phyloP scores from a whole-genome alignment of 2,329 filamentous ascomycete genomes.

The Arthrobotrys sphaeroides region DNA sequence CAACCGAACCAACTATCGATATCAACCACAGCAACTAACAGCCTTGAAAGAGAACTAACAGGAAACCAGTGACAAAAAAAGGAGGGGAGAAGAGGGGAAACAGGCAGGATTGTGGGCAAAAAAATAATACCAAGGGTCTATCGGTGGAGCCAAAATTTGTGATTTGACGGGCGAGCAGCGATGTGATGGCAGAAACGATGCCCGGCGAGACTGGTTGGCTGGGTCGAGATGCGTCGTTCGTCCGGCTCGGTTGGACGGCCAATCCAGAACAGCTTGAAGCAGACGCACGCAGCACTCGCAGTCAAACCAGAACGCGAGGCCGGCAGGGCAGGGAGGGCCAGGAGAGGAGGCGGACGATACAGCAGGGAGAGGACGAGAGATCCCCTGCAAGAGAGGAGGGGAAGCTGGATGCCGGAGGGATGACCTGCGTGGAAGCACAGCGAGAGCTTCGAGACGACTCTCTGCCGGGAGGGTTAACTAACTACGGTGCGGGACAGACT shows the following conservation, averaged over 20 bases:
- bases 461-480: neutral
- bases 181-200: slow-evolving; percentile 47
- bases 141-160: slow-evolving; percentile 26
- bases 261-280: slow-evolving; percentile 25
- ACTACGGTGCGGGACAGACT: slow-evolving; percentile 8
- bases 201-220: slow-evolving; percentile 45
- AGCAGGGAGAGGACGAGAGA: slow-evolving; percentile 15
- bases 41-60: neutral
- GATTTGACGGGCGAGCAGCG: slow-evolving; percentile 41
- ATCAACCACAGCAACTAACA: slow-evolving; percentile 10
- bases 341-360: slow-evolving; percentile 13
- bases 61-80: neutral
- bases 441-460: slow-evolving; percentile 4
- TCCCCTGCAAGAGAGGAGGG: slow-evolving; percentile 25
- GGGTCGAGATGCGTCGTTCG: slow-evolving; percentile 45
- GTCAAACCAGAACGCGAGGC: slow-evolving; percentile 39
- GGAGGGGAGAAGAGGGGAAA: neutral
- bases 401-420: slow-evolving; percentile 2
- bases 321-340: slow-evolving; percentile 13
- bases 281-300: slow-evolving; percentile 34
- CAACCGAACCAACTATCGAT: slow-evolving; percentile 24
- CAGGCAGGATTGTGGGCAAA: slow-evolving; percentile 44
- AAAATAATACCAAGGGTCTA: slow-evolving; percentile 35
- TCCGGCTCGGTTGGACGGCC: slow-evolving; percentile 41
- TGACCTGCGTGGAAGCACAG: slow-evolving; percentile 12